Evolutionary conservation across 306 rosid species (phyloP).

Genomic region (Sphenostylis stenocarpa): DNA sequence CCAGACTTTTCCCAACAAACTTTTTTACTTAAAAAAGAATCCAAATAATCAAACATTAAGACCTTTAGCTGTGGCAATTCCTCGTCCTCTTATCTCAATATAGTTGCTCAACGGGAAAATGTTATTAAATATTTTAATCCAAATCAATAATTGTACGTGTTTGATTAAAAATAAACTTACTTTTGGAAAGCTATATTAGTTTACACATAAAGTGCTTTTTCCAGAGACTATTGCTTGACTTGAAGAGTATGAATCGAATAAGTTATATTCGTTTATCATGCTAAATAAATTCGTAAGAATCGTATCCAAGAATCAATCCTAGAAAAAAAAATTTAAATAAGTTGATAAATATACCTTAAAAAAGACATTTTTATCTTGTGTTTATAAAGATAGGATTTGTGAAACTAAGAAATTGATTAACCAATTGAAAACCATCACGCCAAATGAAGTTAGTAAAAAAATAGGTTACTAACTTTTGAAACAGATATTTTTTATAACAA

Average conservation of each 20-base stretch:
- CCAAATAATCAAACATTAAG: background rate
- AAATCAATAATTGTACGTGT: background rate
- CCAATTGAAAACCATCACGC: background rate
- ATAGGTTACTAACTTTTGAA: background rate
- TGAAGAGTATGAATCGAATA: background rate
- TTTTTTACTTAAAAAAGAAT: background rate
- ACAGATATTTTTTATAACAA: background rate
- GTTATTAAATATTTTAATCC: background rate
- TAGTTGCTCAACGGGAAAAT: background rate
- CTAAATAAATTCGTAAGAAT: background rate
- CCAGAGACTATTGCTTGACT: background rate
- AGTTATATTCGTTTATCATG: background rate
- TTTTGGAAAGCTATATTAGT: background rate
- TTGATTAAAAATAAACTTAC: background rate
- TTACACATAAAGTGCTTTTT: background rate
- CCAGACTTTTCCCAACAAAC: no score
- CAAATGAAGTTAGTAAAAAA: background rate
- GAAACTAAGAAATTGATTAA: no score
- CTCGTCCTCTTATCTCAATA: background rate
- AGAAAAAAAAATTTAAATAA: background rate
- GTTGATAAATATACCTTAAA: background rate
- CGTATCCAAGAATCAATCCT: background rate
- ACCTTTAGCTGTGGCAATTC: slow-evolving; percentile 6
- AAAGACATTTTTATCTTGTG: background rate
- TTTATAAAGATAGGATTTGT: background rate